Conservation (phyloP, 371 early-diverging fungal genomes). For the Cladochytrium tenue region DNA sequence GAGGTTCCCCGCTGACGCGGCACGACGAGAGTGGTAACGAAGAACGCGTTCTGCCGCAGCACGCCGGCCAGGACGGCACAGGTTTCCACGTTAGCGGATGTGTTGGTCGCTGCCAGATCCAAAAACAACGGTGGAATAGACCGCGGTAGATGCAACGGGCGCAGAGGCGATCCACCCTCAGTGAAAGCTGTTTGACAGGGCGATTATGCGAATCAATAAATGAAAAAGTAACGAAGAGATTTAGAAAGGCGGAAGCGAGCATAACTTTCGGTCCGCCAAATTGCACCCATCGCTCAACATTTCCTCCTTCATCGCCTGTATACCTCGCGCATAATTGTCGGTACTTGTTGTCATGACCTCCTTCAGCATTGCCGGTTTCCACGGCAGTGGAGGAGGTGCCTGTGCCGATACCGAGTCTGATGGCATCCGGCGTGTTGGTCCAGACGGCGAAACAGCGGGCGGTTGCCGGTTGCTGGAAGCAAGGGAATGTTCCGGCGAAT, state of each 20-base stretch:
- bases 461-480: constrained; percentile 35
- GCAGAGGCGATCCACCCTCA: constrained; percentile 67
- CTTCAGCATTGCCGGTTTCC: constrained; percentile 8
- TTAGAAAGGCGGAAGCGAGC: no score
- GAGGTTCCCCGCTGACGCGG: constrained; percentile 88
- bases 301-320: constrained; percentile 3
- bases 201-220: constrained; percentile 5
- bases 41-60: constrained; percentile 68
- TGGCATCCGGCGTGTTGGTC: background rate
- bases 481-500: background rate
- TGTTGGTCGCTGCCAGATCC: constrained; percentile 75
- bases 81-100: constrained; percentile 80
- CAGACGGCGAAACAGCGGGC: background rate
- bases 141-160: constrained; percentile 68
- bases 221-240: no score
- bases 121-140: constrained; percentile 67
- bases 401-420: background rate
- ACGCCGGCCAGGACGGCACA: constrained; percentile 86
- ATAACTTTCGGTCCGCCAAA: no score
- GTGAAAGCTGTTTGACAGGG: constrained; percentile 36
- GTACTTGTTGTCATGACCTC: constrained; percentile 11
- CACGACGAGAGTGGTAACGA: constrained; percentile 78
- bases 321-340: background rate
- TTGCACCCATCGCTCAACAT: no score
- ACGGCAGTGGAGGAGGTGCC: constrained; percentile 5